Base-by-base conservation (phyloP, 768 basidiomycete species). In the Tylopilus vinaceipallidus region DNA sequence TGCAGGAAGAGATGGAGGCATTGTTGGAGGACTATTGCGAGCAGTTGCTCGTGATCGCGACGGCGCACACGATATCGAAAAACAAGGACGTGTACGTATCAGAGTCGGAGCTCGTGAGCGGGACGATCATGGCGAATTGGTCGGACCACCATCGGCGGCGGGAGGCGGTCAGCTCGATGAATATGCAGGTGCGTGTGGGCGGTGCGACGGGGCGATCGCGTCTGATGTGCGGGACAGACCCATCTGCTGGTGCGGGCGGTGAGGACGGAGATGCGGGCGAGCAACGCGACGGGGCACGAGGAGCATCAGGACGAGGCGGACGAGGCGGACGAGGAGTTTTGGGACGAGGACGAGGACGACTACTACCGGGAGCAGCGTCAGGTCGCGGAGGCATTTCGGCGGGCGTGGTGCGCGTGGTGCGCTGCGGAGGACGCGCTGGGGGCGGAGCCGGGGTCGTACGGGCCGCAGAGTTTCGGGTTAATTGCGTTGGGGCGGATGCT, bases 321-420 rank as follows among this genome's bases (percentile, higher is more conserved):
- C 4, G 43, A 65, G 22, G 42, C 52, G 16, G 57, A 69, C 6
- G 59, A 70, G 9, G 55, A 54, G 20, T 51, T 55, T 4, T 52
- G 64, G 47, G 52, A 69, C 17, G 57, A 60, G 12, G 62, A 68
- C 19, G 61, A 66, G 40, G 62, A 68, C 6, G 65, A 65, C 13
- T 58, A 55, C 29, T 67, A 67, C 19, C 51, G 57, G 2, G 57
- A 71, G 52, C 42, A 61, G 35, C 66, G 60, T 22, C 64, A 61
- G 17, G 57, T 65, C 4, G 66, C 57, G 1, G 63, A 56, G 40
- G 49, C 53, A 34, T 74, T 75, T 50, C 59, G 54, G 50, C 73
- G 76, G 16, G 69, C 74, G 13, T 77, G 71, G 71, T 71, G 71
- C 1, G 78, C 67, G 0, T 79, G 77, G 78, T 53, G 63, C 6